Percentiles rank a stretch among this genome's conserved stretches.
These are phyloP conservation scores for Reticulascus tulasneorum DNA, from an alignment of 2,329 filamentous ascomycete genomes.

Conservation along the genomic window DNA sequence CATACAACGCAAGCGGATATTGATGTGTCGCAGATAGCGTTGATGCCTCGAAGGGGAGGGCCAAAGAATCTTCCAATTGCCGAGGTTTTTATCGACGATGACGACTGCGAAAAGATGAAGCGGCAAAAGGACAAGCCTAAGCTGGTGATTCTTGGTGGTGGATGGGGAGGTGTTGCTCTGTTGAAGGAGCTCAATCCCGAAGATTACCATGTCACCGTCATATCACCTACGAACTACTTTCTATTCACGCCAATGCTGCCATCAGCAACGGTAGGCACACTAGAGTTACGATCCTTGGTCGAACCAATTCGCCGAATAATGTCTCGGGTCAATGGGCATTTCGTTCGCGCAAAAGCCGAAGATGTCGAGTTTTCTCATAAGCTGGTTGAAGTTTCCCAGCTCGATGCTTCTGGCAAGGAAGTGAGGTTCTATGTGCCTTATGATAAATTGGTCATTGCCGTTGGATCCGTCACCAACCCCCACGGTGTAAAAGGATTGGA, in stretches of 20 bases:
- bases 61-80: constrained; percentile 94
- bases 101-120: constrained; percentile 69
- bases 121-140: constrained; percentile 82
- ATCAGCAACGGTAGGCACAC: constrained; percentile 90
- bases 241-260: constrained; percentile 97
- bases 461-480: constrained; percentile 88
- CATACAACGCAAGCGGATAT: constrained; percentile 65
- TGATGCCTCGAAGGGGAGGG: constrained; percentile 77
- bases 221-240: constrained; percentile 95
- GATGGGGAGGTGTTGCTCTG: constrained; percentile 91
- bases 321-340: constrained; percentile 75
- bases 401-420: constrained; percentile 66
- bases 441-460: constrained; percentile 90
- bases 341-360: constrained; percentile 80
- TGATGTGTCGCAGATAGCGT: constrained; percentile 76
- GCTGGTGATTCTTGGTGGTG: constrained; percentile 86
- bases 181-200: constrained; percentile 86
- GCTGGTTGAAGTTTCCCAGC: constrained; percentile 79
- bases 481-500: constrained; percentile 95
- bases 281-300: constrained; percentile 85
- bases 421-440: constrained; percentile 90
- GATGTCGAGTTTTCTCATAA: constrained; percentile 91
- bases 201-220: constrained; percentile 92
- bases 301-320: constrained; percentile 90
- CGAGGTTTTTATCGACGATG: constrained; percentile 83